Base-by-base conservation (phyloP, 371 early-diverging fungal species). In the Saksenaea oblongispora region DNA sequence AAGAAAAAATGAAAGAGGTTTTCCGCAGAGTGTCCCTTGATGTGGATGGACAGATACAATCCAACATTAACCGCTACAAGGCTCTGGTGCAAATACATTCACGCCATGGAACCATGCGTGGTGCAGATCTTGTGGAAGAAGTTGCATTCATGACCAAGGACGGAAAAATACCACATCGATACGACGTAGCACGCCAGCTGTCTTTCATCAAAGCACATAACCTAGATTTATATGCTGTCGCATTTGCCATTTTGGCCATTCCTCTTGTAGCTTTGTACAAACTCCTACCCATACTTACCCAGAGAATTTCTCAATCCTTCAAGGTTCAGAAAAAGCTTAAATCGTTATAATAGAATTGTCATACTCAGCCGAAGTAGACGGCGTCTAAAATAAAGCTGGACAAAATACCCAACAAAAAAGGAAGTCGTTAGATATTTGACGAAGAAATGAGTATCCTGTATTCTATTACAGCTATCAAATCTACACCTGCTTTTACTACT, bases 41-140 rank as follows among this genome's bases (percentile, higher is more conserved):
- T 22, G 24, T 22, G 22, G 51, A 47, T 22, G 51, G 51, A 10
- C 58, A 63, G 18, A 60, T 62, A 4, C 65, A 63, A 31, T 22
- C 17, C 0, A 59, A 10, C 1, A 59, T 70, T 1, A 31, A 69
- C 9, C 65, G 67, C 0, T 55, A 54, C 24, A 54, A 67, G n/a
- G 55, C 64, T 9, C 34, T 63, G 7, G 36, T 59, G 4, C 75
- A 75, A 31, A 69, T 72, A 5, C 58, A 58, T 56, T 61, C 72
- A 7, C 26, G 55, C 7, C 42, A 35, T 53, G 66, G 63, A 31
- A 59, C 62, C 5, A 15, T 15, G 1, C 58, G 59, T 3, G 75
- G 67, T 26, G 75, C 72, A 22, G 67, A 75, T 59, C 8, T 69
- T 5, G 55, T 71, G 11, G 72, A 75, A 41, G 75, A 71, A 51